Conservation (phyloP, 352 stramenopile genomes). For the Globisporangium paddicum region DNA sequence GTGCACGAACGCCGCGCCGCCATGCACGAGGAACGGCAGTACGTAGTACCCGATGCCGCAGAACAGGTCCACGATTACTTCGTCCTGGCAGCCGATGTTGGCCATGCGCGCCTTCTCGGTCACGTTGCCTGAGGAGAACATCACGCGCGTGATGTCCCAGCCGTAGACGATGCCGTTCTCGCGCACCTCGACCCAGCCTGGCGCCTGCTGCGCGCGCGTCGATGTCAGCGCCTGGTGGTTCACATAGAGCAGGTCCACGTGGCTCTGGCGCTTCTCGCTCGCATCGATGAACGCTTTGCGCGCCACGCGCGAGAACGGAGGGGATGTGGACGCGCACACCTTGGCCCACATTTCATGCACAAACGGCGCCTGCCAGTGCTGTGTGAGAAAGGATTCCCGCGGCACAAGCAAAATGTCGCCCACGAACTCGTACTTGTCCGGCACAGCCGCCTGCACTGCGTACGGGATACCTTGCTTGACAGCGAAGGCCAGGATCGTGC, state of each 20-base stretch:
- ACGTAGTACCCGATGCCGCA: constrained; percentile 98
- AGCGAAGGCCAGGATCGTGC: constrained; percentile 47
- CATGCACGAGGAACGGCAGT: constrained; percentile 92
- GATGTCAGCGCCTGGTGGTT: constrained; percentile 34
- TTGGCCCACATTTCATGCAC: constrained; percentile 58
- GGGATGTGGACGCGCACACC: constrained; percentile 48
- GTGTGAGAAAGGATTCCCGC: constrained; percentile 55
- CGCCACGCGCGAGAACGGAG: constrained; percentile 63
- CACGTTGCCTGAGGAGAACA: constrained; percentile 97
- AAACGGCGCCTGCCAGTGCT: constrained; percentile 41
- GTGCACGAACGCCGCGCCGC: constrained; percentile 85
- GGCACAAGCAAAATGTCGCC: constrained; percentile 67
- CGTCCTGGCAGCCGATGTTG: constrained; percentile 68
- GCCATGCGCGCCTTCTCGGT: constrained; percentile 96
- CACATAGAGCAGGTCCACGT: constrained; percentile 64
- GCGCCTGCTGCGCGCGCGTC: constrained; percentile 25
- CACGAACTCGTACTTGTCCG: constrained; percentile 78
- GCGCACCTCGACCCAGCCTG: constrained; percentile 81
- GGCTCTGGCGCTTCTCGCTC: constrained; percentile 78
- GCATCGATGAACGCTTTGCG: constrained; percentile 78
- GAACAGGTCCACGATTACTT: constrained; percentile 95
- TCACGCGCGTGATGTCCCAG: constrained; percentile 94
- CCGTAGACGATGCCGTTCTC: constrained; percentile 95
- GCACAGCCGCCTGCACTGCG: constrained; percentile 30
- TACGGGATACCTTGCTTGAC: constrained; percentile 36